A percentile compares a stretch with the other conserved stretches of the same genome.
These are phyloP conservation scores for Fusarium sacchari DNA, from an alignment of 2,329 filamentous ascomycete species.

Conservation along the genomic window DNA sequence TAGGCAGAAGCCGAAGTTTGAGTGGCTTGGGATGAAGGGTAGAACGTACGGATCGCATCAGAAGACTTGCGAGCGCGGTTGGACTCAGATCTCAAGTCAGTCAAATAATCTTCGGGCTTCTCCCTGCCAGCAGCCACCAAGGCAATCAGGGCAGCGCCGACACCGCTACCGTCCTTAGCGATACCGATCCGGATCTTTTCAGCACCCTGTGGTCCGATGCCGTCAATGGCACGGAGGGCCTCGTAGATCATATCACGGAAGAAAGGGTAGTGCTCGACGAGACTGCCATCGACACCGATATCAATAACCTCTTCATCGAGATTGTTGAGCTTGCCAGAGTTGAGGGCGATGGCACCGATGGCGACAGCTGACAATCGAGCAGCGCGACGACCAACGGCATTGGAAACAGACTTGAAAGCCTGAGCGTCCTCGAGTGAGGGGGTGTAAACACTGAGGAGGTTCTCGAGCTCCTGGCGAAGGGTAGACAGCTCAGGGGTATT, in stretches of 20 bases:
- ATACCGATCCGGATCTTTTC: constrained; percentile 93
- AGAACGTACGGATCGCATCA: constrained; percentile 46
- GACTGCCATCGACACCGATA: constrained; percentile 91
- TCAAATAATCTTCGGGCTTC: constrained; percentile 58
- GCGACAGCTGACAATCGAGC: constrained; percentile 89
- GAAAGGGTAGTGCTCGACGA: constrained; percentile 95
- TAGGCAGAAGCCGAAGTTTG: not conserved
- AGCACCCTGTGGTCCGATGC: constrained; percentile 81
- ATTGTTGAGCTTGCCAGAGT: constrained; percentile 76
- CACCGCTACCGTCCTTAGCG: constrained; percentile 90
- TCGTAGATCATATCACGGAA: constrained; percentile 91
- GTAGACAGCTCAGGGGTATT: constrained; percentile 75
- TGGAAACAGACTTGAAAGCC: constrained; percentile 84
- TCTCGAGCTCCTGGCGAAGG: constrained; percentile 81
- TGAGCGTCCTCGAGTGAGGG: constrained; percentile 85
- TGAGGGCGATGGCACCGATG: constrained; percentile 83
- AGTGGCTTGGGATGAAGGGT: constrained; percentile 4
- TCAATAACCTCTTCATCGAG: constrained; percentile 78
- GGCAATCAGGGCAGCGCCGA: constrained; percentile 90
- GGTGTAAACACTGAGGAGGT: constrained; percentile 78
- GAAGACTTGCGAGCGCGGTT: constrained; percentile 48
- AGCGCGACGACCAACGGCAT: constrained; percentile 86
- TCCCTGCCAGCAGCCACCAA: constrained; percentile 81
- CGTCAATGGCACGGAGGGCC: constrained; percentile 78
- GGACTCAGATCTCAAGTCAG: constrained; percentile 53